phyloP scores from a whole-genome alignment of 2,329 filamentous ascomycete genomes.

The Keithomyces neogunnii region DNA sequence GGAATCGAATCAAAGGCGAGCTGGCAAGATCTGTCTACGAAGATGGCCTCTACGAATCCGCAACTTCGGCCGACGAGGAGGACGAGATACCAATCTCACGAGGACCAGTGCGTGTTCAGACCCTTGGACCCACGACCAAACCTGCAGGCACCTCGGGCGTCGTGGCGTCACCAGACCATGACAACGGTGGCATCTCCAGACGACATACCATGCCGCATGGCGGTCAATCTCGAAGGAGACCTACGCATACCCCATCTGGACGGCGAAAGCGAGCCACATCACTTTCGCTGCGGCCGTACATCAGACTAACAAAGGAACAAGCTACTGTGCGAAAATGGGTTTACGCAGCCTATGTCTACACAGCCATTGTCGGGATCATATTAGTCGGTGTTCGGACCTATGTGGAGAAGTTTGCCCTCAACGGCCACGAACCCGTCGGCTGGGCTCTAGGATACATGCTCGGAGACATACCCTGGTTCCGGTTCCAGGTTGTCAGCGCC shows the following conservation, averaged over 20 bases:
- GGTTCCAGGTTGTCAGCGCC: conserved; percentile 60
- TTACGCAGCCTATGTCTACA: conserved; percentile 75
- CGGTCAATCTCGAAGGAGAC: conserved; percentile 26
- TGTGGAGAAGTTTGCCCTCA: conserved; percentile 58
- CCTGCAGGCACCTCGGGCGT: background rate
- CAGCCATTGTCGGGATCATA: conserved; percentile 55
- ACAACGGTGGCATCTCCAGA: conserved; percentile 16
- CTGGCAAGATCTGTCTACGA: conserved; percentile 22
- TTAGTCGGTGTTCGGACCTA: conserved; percentile 64
- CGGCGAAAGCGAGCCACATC: conserved; percentile 58
- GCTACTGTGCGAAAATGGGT: conserved; percentile 71
- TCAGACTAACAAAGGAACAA: conserved; percentile 72
- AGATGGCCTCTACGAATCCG: conserved; percentile 22
- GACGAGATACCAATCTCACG: conserved; percentile 13
- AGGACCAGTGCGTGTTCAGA: conserved; percentile 19
- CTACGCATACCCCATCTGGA: conserved; percentile 51
- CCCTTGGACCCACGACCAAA: conserved; percentile 15
- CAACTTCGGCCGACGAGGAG: conserved; percentile 23
- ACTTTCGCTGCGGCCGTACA: conserved; percentile 60
- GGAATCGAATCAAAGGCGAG: conserved; percentile 37
- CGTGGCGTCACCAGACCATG: background rate
- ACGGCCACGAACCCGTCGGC: conserved; percentile 71
- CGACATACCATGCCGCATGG: conserved; percentile 46
- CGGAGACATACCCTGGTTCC: conserved; percentile 65
- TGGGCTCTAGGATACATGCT: conserved; percentile 90